Conservation (phyloP, 495 filamentous ascomycete genomes). For the Trichocladium uniseriatum region DNA sequence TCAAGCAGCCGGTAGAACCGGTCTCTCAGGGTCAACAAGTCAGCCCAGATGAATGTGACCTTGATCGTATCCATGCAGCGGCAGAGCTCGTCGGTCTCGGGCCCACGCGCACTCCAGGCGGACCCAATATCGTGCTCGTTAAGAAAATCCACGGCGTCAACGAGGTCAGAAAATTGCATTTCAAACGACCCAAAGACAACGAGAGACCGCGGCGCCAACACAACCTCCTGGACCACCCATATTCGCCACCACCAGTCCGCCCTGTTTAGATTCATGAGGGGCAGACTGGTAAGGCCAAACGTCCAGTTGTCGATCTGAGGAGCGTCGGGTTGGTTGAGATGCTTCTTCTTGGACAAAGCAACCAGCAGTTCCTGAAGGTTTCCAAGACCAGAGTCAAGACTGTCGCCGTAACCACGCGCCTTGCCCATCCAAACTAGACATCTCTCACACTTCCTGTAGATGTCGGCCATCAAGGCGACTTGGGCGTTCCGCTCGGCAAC, state of each 20-base stretch:
- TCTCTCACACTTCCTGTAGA: background rate
- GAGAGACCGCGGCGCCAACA: background rate
- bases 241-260: background rate
- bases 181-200: background rate
- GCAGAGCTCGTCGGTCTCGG: background rate
- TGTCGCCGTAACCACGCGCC: background rate
- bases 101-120: background rate
- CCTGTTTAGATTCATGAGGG: background rate
- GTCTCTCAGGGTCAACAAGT: background rate
- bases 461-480: slow-evolving; percentile 3
- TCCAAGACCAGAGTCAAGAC: too few species aligned
- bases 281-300: background rate
- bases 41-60: background rate
- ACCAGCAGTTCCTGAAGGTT: background rate
- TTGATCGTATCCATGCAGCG: background rate
- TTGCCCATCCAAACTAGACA: background rate
- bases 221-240: background rate
- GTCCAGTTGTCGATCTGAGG: background rate
- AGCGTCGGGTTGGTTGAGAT: background rate
- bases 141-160: background rate
- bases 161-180: background rate
- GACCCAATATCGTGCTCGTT: background rate
- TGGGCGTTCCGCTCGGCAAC: background rate
- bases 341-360: background rate
- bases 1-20: background rate